phyloP scores from a whole-genome alignment of 2,329 filamentous ascomycete genomes.

The Venturia effusa region DNA sequence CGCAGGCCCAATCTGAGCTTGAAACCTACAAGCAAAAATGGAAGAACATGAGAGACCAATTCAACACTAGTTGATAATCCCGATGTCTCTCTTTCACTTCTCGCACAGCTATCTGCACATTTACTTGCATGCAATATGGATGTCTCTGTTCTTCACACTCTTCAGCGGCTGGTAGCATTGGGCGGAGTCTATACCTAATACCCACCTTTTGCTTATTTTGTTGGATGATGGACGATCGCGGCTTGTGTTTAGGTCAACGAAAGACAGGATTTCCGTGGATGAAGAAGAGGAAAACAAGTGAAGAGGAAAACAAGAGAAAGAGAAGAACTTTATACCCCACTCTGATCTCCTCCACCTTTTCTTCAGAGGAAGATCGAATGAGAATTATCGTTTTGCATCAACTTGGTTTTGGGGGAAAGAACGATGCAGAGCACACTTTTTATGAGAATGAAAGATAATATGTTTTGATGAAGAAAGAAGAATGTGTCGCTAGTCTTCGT shows the following conservation, averaged over 20 bases:
- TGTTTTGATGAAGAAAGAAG: background rate
- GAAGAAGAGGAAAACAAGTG: background rate
- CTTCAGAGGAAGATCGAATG: background rate
- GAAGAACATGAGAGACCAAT: constrained; percentile 35
- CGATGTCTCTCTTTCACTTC: background rate
- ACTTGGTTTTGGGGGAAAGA: background rate
- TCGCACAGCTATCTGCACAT: background rate
- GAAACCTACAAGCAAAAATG: constrained; percentile 39
- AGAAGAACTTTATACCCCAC: constrained; percentile 2
- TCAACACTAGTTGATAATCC: constrained; percentile 20
- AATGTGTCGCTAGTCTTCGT: no score
- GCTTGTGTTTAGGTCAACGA: background rate
- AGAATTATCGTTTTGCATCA: background rate
- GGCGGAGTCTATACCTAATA: background rate
- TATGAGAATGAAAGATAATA: background rate
- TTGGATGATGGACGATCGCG: background rate
- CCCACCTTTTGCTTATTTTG: background rate
- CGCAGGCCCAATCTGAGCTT: constrained; percentile 36
- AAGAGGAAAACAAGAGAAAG: background rate
- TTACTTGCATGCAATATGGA: background rate
- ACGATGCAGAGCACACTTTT: background rate
- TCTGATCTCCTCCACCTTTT: background rate
- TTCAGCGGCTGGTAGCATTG: background rate
- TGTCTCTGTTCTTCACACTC: background rate
- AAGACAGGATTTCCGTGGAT: background rate